Base-by-base conservation (phyloP, 2,329 filamentous ascomycete species). In the Fusarium subglutinans region DNA sequence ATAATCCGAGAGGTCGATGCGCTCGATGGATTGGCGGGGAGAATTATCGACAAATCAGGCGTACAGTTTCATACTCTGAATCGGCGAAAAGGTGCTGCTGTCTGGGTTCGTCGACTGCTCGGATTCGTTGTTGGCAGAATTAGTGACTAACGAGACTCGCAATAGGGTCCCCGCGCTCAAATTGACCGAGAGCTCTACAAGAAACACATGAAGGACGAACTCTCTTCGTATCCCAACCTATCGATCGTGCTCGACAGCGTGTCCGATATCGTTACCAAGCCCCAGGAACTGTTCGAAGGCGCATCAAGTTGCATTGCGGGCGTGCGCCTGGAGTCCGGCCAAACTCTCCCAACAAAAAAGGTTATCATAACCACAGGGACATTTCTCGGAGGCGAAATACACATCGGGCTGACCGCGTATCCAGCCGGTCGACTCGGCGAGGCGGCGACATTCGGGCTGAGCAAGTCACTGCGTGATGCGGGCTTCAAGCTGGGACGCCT, bases 311-410 rank as follows among this genome's bases (percentile, higher is more conserved):
- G 89, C 80, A 97, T 98, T 68, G 92, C 91, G 3, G 96, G 96
- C 2, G 92, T 99, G 18, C 88, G 93, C 67, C 86, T 99, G 40
- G 96, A 98, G 81, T 94, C 93, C 53, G 96, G 96, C 37, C 92
- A 97, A 80, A 86, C 97, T 22, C 89, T 99, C 73, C 89, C 91
- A 4, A 94, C 96, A 2, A 90, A 88, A 53, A 91, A 92, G 70
- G 95, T 98, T 41, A 90, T 99, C 30, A 98, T 99, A 76, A 98
- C 96, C 0, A 99, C 96, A 0, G 96, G 96, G 1, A 99, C 96
- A 0, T 99, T 99, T 79, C 84, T 99, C 10, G 93, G 96, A 17
- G 96, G 95, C 24, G 96, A 99, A 82, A 99, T 99, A 71, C 96
- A 99, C 78, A 97, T 99, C 70, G 96, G 95, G 0, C 85, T 98